Evolutionary conservation across 2,329 filamentous ascomycete genomes (phyloP).

Genomic region (Ciborinia camelliae): DNA sequence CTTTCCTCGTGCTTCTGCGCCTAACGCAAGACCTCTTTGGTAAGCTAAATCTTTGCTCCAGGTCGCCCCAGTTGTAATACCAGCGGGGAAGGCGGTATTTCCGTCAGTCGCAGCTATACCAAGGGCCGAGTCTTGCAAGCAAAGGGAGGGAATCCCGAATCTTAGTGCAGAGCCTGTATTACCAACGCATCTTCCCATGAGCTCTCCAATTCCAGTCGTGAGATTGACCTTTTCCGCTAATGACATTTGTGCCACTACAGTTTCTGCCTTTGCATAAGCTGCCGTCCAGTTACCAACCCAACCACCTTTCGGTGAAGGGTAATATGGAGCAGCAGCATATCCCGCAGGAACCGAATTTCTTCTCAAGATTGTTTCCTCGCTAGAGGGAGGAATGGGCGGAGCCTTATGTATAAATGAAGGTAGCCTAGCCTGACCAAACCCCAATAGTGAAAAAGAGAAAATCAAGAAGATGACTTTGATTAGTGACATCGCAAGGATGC

Average conservation of each 20-base stretch:
- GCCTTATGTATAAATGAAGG: slow-evolving; percentile 9
- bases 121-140: slow-evolving; percentile 67
- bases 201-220: slow-evolving; percentile 66
- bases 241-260: slow-evolving; percentile 70
- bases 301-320: slow-evolving; percentile 53
- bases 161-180: slow-evolving; percentile 70
- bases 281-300: slow-evolving; percentile 52
- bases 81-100: slow-evolving; percentile 72
- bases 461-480: slow-evolving; percentile 9
- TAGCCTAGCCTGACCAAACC: not conserved
- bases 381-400: not conserved
- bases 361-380: not conserved
- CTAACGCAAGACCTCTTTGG: slow-evolving; percentile 63
- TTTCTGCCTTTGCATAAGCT: slow-evolving; percentile 66
- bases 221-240: slow-evolving; percentile 78
- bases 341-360: slow-evolving; percentile 26
- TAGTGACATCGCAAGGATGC: not conserved
- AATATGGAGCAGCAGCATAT: slow-evolving; percentile 34
- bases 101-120: slow-evolving; percentile 72
- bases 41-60: slow-evolving; percentile 72
- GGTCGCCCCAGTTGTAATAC: slow-evolving; percentile 73
- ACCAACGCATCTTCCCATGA: slow-evolving; percentile 70
- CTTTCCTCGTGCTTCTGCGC: slow-evolving; percentile 69
- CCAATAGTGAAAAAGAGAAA: slow-evolving; percentile 9
- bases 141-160: slow-evolving; percentile 69